phyloP scores from a whole-genome alignment of 169 alveolate genomes.

The Plasmodium coatneyi region DNA sequence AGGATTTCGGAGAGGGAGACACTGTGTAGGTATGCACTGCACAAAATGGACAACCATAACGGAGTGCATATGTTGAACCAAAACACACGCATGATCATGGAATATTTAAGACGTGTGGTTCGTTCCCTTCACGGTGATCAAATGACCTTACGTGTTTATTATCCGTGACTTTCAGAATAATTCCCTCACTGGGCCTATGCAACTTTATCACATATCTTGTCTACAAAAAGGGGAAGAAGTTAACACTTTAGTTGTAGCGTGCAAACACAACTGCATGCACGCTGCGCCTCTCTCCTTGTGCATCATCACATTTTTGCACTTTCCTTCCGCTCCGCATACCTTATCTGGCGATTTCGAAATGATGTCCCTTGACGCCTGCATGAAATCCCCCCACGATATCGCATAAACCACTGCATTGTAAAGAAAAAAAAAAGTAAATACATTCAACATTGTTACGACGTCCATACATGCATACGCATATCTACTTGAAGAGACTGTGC shows the following conservation, averaged over 20 bases:
- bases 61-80: neutral
- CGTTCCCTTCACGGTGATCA: neutral
- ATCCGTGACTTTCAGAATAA: slow-evolving; percentile 73
- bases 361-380: slow-evolving; percentile 57
- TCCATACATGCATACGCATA: neutral
- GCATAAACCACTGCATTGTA: slow-evolving; percentile 68
- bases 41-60: neutral
- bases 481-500: neutral
- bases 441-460: neutral
- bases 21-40: neutral
- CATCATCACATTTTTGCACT: neutral
- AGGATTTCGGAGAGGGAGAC: neutral
- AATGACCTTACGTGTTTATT: slow-evolving; percentile 35
- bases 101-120: neutral
- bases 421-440: slow-evolving; percentile 23
- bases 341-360: slow-evolving; percentile 54
- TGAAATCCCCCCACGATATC: slow-evolving; percentile 56
- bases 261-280: neutral
- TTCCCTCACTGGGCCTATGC: slow-evolving; percentile 46
- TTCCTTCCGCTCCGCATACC: slow-evolving; percentile 3
- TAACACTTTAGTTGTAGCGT: neutral
- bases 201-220: slow-evolving; percentile 74
- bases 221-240: slow-evolving; percentile 31
- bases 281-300: neutral
- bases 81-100: neutral